Percentiles rank a stretch among this genome's conserved stretches.
Evolutionary conservation across 225 moss, liverwort and hornwort genomes (phyloP).

Genomic region (Physcomitrium patens): DNA sequence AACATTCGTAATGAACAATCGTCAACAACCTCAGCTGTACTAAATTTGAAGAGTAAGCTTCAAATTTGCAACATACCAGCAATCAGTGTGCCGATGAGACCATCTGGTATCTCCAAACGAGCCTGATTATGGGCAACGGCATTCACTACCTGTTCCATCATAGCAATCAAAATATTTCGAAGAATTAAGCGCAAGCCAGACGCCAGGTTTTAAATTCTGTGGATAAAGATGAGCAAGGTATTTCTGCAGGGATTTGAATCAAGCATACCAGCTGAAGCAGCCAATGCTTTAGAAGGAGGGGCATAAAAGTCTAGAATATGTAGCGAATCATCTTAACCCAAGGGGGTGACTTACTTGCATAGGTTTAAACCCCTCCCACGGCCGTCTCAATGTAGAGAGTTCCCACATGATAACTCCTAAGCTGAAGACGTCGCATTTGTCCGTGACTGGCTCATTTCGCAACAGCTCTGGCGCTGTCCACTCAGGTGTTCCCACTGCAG

Average conservation of each 20-base stretch:
- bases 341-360: slow-evolving; percentile 70
- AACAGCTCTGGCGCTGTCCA: slow-evolving; percentile 99
- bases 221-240: background rate
- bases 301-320: too few species aligned
- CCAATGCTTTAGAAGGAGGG: background rate
- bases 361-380: slow-evolving; percentile 91
- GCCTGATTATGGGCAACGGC: slow-evolving; percentile 83
- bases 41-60: background rate
- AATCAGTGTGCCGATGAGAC: slow-evolving; percentile 89
- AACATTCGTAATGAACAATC: background rate
- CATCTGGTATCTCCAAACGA: slow-evolving; percentile 89
- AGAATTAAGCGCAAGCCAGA: background rate
- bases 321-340: background rate
- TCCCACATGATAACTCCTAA: slow-evolving; percentile 99
- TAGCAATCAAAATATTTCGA: slow-evolving; percentile 8
- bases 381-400: slow-evolving; percentile 84
- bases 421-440: slow-evolving; percentile 98
- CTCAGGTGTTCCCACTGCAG: slow-evolving; percentile 92
- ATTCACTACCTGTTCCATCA: slow-evolving; percentile 67
- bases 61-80: slow-evolving; percentile 55
- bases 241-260: background rate
- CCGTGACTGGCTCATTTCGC: slow-evolving; percentile 91
- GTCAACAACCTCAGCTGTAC: slow-evolving; percentile 6
- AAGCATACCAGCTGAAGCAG: too few species aligned
- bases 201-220: too few species aligned